Base-by-base conservation (phyloP, 1,284 basidiomycete genomes). In the Neolentinus lepideus region DNA sequence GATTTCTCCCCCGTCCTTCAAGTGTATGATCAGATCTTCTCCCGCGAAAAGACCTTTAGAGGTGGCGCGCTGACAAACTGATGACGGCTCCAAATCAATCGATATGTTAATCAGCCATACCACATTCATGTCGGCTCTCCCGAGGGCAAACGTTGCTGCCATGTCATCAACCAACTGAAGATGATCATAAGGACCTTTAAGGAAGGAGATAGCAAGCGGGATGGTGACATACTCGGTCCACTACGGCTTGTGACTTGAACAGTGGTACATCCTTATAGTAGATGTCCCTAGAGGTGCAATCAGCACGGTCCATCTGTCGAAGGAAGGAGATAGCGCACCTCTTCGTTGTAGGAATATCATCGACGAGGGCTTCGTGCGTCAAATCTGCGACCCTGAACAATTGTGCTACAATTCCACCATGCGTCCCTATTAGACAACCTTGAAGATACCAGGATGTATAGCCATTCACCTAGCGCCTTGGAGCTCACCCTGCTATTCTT, bases 41-140 rank as follows among this genome's bases (percentile, higher is more conserved):
- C 93, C 90, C 51, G 83, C 85, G 38, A 94, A 74, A 10, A 96
- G 78, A 0, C 94, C 94, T 69, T 97, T 96, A 0, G 90, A 81
- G 0, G 92, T 82, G 1, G 94, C 93, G 52, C 90, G 81, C 92
- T 94, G 62, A 38, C 38, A 19, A 31, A 26, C 25, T 52, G 43
- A 60, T 56, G 56, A 54, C 29, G 61, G 55, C n/a, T n/a, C n/a
- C n/a, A n/a, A n/a, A n/a, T n/a, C n/a, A n/a, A n/a, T n/a, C n/a
- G n/a, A 57, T 43, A 21, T 58, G 54, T 56, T 51, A 48, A 22
- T 48, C 25, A 9, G 43, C 8, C 22, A 35, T 60, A 93, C 93
- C 29, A 97, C 84, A 63, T 89, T 85, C 55, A 97, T 75, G 63
- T 92, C 86, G 4, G 80, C 79, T 38, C 94, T 77, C 52, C 84